Evolutionary conservation across 2,329 filamentous ascomycete genomes (phyloP), one percentile per base, ranked within the genome.

Genomic region (Calycina marina): DNA sequence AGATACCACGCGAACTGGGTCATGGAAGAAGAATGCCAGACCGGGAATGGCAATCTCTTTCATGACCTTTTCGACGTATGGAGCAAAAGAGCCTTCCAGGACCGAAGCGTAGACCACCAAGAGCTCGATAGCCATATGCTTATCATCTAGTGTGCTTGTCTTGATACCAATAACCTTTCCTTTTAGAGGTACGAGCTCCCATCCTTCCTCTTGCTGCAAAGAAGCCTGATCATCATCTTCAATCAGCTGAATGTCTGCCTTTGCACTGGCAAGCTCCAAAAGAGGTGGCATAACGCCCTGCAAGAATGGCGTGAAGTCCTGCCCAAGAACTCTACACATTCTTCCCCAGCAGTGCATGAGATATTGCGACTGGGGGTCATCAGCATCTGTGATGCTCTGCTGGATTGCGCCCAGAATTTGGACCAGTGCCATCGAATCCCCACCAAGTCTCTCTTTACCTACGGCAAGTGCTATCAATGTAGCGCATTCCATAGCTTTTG

Each of bases 41-140:
- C 90, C 85, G 5, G 90, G 88, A 14, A 98, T 65, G 2, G 86
- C 88, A 52, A 98, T 92, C 59, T 90, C 90, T 56, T 93, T 84
- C 80, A 96, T 90, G 37, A 93, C 92, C 38, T 93, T 78, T 27
- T 77, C 67, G 32, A 93, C 88, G 44, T 92, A 96, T 1, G 82
- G 83, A 33, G 90, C 85, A 53, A 98, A 98, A 17, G 81, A 73
- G 14, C 69, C 84, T 54, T 94, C 84, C n/a, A 98, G 69, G 15
- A 93, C 86, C 54, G 94, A 85, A 2, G 90, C 88, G 52, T 98
- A 98, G 40, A 98, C 88, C 28, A 93, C 86, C 39, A 98, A 79
- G 32, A 98, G 73, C 59, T 98, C 90, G 43, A 98, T 96, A n/a
- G 90, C 90, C 71, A 93, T 94, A 57, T 96, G 86, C 65, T 98